phyloP scores from a whole-genome alignment of 2,329 filamentous ascomycete species.

The Hymenoscyphus infarciens region DNA sequence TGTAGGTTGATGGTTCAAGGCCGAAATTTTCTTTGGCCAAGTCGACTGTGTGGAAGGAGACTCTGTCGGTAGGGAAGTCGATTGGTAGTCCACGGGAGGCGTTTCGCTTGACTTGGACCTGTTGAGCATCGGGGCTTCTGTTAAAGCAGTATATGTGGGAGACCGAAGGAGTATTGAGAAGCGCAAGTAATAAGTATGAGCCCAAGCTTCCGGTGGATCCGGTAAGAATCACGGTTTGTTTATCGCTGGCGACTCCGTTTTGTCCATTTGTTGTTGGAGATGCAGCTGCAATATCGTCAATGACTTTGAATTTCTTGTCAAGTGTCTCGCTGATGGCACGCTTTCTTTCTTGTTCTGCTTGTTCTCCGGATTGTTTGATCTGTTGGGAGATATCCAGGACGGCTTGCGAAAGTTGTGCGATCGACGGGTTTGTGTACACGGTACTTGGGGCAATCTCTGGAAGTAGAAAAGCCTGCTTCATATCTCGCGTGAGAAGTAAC shows the following conservation, averaged over 20 bases:
- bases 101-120: background rate
- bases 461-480: constrained; percentile 1
- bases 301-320: background rate
- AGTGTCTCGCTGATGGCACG: background rate
- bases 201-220: constrained; percentile 49
- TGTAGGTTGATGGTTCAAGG: constrained; percentile 31
- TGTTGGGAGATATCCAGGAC: background rate
- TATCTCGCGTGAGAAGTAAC: background rate
- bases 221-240: constrained; percentile 37
- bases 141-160: constrained; percentile 47
- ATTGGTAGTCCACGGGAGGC: background rate
- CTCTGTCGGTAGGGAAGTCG: constrained; percentile 34
- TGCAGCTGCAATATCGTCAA: constrained; percentile 1
- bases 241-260: background rate
- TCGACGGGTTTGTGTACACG: constrained; percentile 10
- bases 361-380: background rate
- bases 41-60: constrained; percentile 48
- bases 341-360: background rate
- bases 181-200: constrained; percentile 43
- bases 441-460: constrained; percentile 6
- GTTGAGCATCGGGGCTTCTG: background rate
- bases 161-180: constrained; percentile 35
- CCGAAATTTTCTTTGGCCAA: constrained; percentile 46
- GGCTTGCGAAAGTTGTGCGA: background rate
- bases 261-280: background rate